Percentiles rank a stretch among this genome's conserved stretches.
These are phyloP conservation scores for Alternaria triticimaculans DNA, from an alignment of 2,329 filamentous ascomycete species.

Conservation along the genomic window DNA sequence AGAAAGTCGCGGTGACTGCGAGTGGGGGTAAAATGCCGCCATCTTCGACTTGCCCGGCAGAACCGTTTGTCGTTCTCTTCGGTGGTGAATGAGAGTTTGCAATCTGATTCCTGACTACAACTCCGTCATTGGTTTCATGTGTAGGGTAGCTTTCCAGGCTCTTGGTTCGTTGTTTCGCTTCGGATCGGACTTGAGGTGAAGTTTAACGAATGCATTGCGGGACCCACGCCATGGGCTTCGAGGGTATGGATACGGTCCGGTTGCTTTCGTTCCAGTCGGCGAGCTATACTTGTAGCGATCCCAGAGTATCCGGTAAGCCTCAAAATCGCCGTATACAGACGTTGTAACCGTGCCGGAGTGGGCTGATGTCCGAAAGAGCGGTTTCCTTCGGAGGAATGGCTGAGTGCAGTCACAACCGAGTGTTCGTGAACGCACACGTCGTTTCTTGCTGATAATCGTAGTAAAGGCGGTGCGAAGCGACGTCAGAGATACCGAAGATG, in stretches of 20 bases:
- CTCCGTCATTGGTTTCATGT: constrained; percentile 4
- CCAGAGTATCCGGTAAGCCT: neutral
- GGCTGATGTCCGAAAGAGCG: neutral
- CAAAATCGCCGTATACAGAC: neutral
- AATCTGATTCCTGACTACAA: neutral
- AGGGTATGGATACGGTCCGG: neutral
- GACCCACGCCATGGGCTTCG: constrained; percentile 12
- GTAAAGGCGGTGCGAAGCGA: constrained; percentile 1
- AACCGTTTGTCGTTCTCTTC: neutral
- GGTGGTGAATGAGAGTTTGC: neutral
- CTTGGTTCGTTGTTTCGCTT: constrained; percentile 13
- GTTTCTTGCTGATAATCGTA: neutral
- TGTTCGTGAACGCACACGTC: neutral
- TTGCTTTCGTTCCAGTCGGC: neutral
- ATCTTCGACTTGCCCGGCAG: constrained; percentile 21
- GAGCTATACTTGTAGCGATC: neutral
- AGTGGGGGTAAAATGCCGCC: constrained; percentile 24
- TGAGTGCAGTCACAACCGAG: neutral
- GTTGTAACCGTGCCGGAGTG: neutral
- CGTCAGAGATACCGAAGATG: constrained; percentile 6
- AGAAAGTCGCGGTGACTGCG: constrained; percentile 32
- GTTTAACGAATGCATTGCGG: constrained; percentile 25
- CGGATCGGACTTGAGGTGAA: constrained; percentile 10
- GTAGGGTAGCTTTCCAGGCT: neutral
- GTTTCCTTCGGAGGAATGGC: neutral